Evolutionary conservation across 176 grass and related monocot species (phyloP), one percentile per base, ranked within the genome.

Genomic region (Juncus effusus): DNA sequence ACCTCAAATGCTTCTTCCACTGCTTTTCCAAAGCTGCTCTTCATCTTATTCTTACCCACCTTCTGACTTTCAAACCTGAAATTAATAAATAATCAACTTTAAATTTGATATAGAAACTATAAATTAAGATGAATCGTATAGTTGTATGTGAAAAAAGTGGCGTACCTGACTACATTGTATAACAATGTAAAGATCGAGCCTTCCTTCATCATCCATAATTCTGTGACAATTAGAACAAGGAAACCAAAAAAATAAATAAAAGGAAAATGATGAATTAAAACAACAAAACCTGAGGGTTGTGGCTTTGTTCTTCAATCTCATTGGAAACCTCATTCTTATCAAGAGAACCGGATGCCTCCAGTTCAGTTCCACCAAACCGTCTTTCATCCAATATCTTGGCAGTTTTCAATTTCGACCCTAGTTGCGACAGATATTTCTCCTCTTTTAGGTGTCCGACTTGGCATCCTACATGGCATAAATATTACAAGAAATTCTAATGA

Each of bases 381-480:
- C n/a, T n/a, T n/a, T n/a, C n/a, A 66, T 81, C 69, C 36, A 64
- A 68, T 12, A 79, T 59, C 73, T 88, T 89, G 3, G 86, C 68
- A 65, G 78, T 86, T 61, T 82, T 69, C 77, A 99, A 68, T 77
- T 93, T 93, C 38, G 76, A 73, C 60, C 94, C 88, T 60, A 99
- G 78, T 71, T 99, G 92, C 73, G 87, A 86, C 61, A 99, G 76
- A 86, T 99, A 99, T 71, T 99, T 99, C 76, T 99, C 94, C 67
- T 99, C 94, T 60, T 90, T 90, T 42, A 99, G 86, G 54, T 88
- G 54, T 99, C 94, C 69, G 94, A 99, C 61, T 97, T 97, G 80
- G 93, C 85, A 86, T 97, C 93, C 93, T 97, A 58, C 82, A 85
- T 42, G 10, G 58, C 55, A 40, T 2, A 56, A 56, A 42, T 45